These are phyloP conservation scores for Dendrobium catenatum DNA, from an alignment of 106 monocot species.

Conservation along the genomic window DNA sequence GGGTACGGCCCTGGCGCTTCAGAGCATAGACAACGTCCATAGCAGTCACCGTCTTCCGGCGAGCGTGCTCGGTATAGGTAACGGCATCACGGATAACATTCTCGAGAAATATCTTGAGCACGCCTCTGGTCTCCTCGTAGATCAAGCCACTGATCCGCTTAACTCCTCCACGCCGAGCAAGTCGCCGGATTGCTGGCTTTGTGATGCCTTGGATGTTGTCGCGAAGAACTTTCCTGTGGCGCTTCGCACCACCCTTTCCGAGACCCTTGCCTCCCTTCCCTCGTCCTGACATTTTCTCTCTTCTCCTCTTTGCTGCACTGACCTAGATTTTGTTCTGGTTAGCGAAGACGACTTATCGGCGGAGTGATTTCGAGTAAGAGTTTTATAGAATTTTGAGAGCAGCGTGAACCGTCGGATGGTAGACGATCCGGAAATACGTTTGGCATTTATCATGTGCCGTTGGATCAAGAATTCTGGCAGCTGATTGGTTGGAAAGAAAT, in stretches of 20 bases:
- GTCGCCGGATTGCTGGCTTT: conserved; percentile 12
- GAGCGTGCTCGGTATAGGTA: conserved; percentile 81
- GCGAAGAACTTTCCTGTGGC: conserved; percentile 12
- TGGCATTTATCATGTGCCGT: background rate
- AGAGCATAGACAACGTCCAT: conserved; percentile 45
- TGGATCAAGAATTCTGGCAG: background rate
- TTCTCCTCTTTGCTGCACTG: background rate
- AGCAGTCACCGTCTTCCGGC: conserved; percentile 29
- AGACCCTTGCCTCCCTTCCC: conserved; percentile 8
- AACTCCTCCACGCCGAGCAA: conserved; percentile 8
- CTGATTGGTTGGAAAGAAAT: background rate
- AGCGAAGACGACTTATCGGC: background rate
- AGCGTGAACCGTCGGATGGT: background rate
- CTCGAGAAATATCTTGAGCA: conserved; percentile 34
- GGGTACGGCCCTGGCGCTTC: conserved; percentile 26
- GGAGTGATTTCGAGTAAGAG: background rate
- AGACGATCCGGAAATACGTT: background rate
- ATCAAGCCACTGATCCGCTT: conserved; percentile 16
- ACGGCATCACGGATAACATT: conserved; percentile 90
- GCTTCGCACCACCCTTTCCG: conserved; percentile 13
- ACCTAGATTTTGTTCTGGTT: background rate
- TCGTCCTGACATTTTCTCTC: conserved; percentile 3
- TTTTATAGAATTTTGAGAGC: background rate
- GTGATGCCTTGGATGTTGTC: conserved; percentile 16
- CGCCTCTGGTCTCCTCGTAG: conserved; percentile 12